Conservation (phyloP, 176 grass and related monocot species). For the Eremochloa ophiuroides region DNA sequence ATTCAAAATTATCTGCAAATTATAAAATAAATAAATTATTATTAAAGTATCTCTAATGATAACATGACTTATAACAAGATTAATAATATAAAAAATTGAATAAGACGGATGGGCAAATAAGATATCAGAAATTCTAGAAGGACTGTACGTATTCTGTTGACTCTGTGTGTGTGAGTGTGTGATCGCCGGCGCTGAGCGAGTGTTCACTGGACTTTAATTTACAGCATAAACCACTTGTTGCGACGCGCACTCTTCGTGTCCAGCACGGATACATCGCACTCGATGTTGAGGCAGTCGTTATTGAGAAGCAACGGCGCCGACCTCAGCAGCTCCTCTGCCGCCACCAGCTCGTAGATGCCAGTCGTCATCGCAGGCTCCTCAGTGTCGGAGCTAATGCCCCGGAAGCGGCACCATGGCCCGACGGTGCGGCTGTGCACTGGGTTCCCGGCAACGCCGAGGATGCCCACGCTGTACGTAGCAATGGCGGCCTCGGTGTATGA, state of each 20-base stretch:
- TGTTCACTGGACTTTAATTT: no score
- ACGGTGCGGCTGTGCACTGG: neutral
- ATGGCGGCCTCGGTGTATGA: neutral
- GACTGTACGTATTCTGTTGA: no score
- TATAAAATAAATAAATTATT: no score
- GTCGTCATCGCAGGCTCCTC: no score
- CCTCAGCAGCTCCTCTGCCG: neutral
- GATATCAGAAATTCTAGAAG: no score
- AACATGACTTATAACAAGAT: no score
- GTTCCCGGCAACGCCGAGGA: neutral
- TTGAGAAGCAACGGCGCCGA: neutral
- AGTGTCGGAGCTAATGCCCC: neutral
- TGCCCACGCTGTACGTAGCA: neutral
- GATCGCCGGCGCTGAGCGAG: no score
- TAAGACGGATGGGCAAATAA: no score
- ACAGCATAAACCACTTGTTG: neutral
- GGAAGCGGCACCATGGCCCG: neutral
- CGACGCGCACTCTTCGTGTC: neutral
- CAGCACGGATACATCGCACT: neutral
- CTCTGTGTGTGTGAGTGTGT: no score
- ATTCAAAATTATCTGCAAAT: no score
- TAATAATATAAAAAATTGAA: no score
- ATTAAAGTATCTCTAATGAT: no score
- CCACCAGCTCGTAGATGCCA: neutral
- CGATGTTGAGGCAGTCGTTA: neutral